A percentile compares a stretch with the other conserved stretches of the same genome.
phyloP scores from a whole-genome alignment of 2,329 filamentous ascomycete genomes.

The Zasmidium citrigriseum region DNA sequence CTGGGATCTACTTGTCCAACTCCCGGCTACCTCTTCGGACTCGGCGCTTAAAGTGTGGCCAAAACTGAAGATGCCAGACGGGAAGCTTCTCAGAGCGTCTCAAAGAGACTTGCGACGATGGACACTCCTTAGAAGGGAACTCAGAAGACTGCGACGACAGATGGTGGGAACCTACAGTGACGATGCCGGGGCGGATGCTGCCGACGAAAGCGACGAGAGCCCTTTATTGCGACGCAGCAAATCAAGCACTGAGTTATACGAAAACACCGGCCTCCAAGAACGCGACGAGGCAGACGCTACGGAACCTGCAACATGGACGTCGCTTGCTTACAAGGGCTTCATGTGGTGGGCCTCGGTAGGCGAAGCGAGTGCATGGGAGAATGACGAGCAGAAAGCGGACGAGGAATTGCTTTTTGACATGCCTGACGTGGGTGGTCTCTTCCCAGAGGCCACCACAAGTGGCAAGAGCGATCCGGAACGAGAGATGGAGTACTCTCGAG shows the following conservation, averaged over 20 bases:
- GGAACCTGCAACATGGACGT: constrained; percentile 64
- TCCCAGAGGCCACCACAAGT: constrained; percentile 12
- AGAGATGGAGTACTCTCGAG: constrained; percentile 18
- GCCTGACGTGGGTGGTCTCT: constrained; percentile 31
- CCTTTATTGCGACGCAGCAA: constrained; percentile 26
- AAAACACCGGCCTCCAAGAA: constrained; percentile 20
- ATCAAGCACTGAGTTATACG: constrained; percentile 16
- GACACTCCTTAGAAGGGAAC: constrained; percentile 58
- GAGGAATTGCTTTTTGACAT: constrained; percentile 46
- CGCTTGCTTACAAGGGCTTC: constrained; percentile 77
- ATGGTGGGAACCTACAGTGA: constrained; percentile 35
- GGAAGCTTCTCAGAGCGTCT: constrained; percentile 74
- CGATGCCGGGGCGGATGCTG: constrained; percentile 12
- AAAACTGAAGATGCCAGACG: constrained; percentile 69
- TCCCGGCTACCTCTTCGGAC: constrained; percentile 57
- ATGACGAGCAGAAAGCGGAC: constrained; percentile 56
- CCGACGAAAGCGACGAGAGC: constrained; percentile 12
- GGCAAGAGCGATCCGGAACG: constrained; percentile 13
- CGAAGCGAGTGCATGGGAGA: constrained; percentile 62
- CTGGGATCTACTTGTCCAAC: constrained; percentile 85
- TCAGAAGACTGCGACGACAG: constrained; percentile 32
- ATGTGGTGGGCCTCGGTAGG: constrained; percentile 90
- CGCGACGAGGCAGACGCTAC: constrained; percentile 41
- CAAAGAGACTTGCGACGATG: constrained; percentile 87
- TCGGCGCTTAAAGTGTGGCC: constrained; percentile 52